These are phyloP conservation scores for Aristolochia contorta DNA, from an alignment of 164 flowering plant species.

Conservation along the genomic window DNA sequence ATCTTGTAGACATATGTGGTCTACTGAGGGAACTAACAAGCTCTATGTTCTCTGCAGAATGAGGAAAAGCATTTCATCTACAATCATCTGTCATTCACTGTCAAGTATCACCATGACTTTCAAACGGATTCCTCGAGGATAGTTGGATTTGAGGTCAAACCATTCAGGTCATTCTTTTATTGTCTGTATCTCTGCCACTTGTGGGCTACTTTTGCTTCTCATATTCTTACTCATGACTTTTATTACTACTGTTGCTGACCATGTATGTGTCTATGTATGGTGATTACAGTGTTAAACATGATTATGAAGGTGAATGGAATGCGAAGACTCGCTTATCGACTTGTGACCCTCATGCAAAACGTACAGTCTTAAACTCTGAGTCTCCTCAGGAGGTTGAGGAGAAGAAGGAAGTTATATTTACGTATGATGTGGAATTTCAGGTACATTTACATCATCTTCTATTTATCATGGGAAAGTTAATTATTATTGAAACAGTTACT, in stretches of 20 bases:
- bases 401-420: slow-evolving; percentile 69
- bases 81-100: slow-evolving; percentile 77
- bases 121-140: slow-evolving; percentile 67
- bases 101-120: slow-evolving; percentile 74
- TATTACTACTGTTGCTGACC: slow-evolving; percentile 1
- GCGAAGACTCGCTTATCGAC: slow-evolving; percentile 58
- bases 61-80: slow-evolving; percentile 75
- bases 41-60: slow-evolving; percentile 33
- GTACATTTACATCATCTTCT: slow-evolving; percentile 17
- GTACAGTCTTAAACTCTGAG: slow-evolving; percentile 48
- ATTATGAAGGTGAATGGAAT: slow-evolving; percentile 74
- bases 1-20: not conserved
- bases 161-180: slow-evolving; percentile 54
- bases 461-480: not conserved
- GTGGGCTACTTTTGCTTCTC: too few species aligned
- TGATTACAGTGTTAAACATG: slow-evolving; percentile 64
- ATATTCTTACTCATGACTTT: not conserved
- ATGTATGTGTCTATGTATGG: slow-evolving; percentile 6
- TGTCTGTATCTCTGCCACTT: not conserved
- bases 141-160: slow-evolving; percentile 94
- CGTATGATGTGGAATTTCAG: slow-evolving; percentile 88
- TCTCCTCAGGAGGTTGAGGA: slow-evolving; percentile 82
- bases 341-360: slow-evolving; percentile 84
- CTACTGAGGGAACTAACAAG: not conserved
- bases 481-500: not conserved